These are phyloP conservation scores for Erigeron canadensis DNA, from an alignment of 129 eudicot species.

Conservation along the genomic window DNA sequence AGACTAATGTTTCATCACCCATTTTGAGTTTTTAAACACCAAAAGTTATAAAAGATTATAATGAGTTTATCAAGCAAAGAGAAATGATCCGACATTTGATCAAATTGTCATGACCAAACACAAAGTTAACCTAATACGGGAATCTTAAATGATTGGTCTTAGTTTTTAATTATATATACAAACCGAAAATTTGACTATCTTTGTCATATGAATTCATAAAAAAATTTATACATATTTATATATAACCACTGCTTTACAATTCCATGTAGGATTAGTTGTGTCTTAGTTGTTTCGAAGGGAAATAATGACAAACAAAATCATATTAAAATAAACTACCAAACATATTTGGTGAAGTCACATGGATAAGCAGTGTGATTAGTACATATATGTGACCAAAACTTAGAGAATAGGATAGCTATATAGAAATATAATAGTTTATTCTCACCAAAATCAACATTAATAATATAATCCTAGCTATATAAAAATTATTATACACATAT, in stretches of 20 bases:
- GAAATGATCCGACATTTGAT: too few relatives aligned
- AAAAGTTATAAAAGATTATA: too few relatives aligned
- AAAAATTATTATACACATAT: neutral
- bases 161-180: conserved; percentile 15
- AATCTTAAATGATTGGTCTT: conserved; percentile 2
- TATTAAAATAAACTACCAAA: conserved; percentile 4
- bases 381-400: conserved; percentile 19
- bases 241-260: too few relatives aligned
- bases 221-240: neutral
- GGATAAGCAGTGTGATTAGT: conserved; percentile 36
- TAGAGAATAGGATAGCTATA: neutral
- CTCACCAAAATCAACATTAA: neutral
- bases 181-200: conserved; percentile 20
- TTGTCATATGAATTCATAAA: conserved; percentile 9
- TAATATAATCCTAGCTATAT: neutral
- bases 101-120: neutral
- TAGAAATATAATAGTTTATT: neutral
- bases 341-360: conserved; percentile 36
- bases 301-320: conserved; percentile 25
- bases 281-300: conserved; percentile 18
- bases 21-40: too few relatives aligned
- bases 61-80: too few relatives aligned
- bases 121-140: neutral
- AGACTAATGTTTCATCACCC: too few relatives aligned
- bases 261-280: conserved; percentile 13